Base-by-base conservation (phyloP, 2,329 filamentous ascomycete genomes). In the Exophiala bonariae region DNA sequence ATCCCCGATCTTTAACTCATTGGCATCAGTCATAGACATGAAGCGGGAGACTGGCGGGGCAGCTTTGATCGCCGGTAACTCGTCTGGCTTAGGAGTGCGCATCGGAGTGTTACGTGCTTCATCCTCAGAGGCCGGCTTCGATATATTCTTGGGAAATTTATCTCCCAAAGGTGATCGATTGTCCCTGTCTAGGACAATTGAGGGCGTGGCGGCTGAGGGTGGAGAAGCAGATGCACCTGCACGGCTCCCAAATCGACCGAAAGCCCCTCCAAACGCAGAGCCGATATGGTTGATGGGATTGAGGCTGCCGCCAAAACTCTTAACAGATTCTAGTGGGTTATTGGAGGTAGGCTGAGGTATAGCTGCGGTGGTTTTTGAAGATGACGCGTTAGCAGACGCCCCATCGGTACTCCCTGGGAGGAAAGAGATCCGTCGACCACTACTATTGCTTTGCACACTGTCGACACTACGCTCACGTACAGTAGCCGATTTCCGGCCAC, bases 201-300 rank as follows among this genome's bases (percentile, higher is more conserved):
- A 67, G 55, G 68, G 63, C 14, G 74, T 64, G 17, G 72, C 66
- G 4, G 33, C 36, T 16, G 49, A 19, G 18, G 76, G 69, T 8
- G 67, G 65, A 7, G 73, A 60, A 35, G 60, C 75, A 7, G 73
- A 67, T 16, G 73, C 67, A 17, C 73, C 61, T 2, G 62, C 51
- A 19, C 52, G 49, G 20, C 49, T 41, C 9, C 52, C 49, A 34
- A 55, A 55, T 31, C 56, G 65, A 19, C 88, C 87, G 59, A 95
- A 92, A 63, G 93, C 89, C 26, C 83, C 78, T 7, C 86, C 82
- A 36, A 59, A 51, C 16, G 56, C 57, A 17, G 56, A 55, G 3
- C 55, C 55, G 41, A 95, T 80, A 41, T 89, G 81, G 35, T 83
- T 88, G 64, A 95, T 84, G 3, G 89, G 89, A 60, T 95, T 95